Evolutionary conservation across 768 basidiomycete species (phyloP).

Genomic region (Collybia mongolica): DNA sequence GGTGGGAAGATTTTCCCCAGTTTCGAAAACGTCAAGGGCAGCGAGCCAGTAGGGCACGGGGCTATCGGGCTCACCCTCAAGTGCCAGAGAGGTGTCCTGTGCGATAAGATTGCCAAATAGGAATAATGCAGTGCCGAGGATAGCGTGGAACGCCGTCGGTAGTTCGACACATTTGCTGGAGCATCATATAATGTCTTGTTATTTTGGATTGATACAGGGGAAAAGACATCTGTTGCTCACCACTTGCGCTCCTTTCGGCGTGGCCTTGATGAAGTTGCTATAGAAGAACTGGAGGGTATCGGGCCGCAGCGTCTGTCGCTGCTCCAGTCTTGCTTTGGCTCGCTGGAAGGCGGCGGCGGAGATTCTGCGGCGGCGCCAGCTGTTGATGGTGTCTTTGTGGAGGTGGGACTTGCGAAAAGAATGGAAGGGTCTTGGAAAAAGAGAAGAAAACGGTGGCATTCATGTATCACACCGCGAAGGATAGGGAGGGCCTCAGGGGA

Average conservation of each 20-base stretch:
- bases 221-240: slow-evolving; percentile 8
- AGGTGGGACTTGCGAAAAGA: slow-evolving; percentile 34
- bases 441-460: slow-evolving; percentile 62
- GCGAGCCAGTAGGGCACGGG: slow-evolving; percentile 62
- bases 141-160: slow-evolving; percentile 64
- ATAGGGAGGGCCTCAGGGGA: slow-evolving; percentile 49
- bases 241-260: slow-evolving; percentile 11
- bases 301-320: too few relatives aligned
- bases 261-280: neutral
- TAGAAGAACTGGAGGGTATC: neutral
- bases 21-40: slow-evolving; percentile 72
- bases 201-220: neutral
- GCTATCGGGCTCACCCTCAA: slow-evolving; percentile 51
- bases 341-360: neutral
- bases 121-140: slow-evolving; percentile 63
- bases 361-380: slow-evolving; percentile 3
- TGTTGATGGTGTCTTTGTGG: slow-evolving; percentile 1
- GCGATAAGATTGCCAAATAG: slow-evolving; percentile 62
- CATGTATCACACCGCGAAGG: slow-evolving; percentile 63
- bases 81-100: slow-evolving; percentile 46
- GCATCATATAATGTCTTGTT: slow-evolving; percentile 8
- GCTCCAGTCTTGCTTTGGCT: too few relatives aligned
- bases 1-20: slow-evolving; percentile 59
- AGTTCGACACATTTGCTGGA: slow-evolving; percentile 44
- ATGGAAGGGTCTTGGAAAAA: slow-evolving; percentile 56